Evolutionary conservation across 1,284 basidiomycete species (phyloP), one percentile per base, ranked within the genome.

Genomic region (Papiliotrema fonsecae): DNA sequence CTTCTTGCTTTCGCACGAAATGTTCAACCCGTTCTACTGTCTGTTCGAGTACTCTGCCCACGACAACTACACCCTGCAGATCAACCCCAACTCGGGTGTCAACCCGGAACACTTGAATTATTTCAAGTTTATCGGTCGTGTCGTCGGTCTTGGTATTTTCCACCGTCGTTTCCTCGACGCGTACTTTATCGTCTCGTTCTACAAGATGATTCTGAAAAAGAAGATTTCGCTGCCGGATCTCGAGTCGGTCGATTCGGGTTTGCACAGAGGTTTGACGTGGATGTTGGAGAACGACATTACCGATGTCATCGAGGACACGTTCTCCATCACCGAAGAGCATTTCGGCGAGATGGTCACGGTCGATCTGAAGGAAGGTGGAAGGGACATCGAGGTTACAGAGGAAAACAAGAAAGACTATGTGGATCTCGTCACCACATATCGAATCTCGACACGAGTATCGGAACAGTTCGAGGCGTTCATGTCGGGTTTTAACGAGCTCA

Each of bases 341-440:
- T 99, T 99, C 65, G 96, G 96, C 55, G 93, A 97, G 76, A 82
- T 93, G 61, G 86, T 97, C 38, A 92, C 88, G 9, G 84, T 97
- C 55, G 91, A 97, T 51, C 81, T 99, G 64, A 93, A 87, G 77
- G 82, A 88, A 16, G 85, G 83, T 41, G 96, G 96, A 28, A 84
- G 80, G 54, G 81, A 90, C 49, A 77, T 94, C 27, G 77, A 85
- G 3, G 92, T 99, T 28, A 97, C 91, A 0, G 87, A 99, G 72
- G 87, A 88, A 47, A 99, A 98, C 82, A 99, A 99, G 82, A 91
- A 88, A 77, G 96, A 98, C 62, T 99, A 98, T 64, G 92, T 98
- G 50, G 90, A 97, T 60, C 79, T 83, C 27, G 86, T 97, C 49
- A 91, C 97, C 38, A 87, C 89, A 62, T 97, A 97, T 77, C 87